Base-by-base conservation (phyloP, 805 yeast genomes). In the Ogataea trehaloabstinens region DNA sequence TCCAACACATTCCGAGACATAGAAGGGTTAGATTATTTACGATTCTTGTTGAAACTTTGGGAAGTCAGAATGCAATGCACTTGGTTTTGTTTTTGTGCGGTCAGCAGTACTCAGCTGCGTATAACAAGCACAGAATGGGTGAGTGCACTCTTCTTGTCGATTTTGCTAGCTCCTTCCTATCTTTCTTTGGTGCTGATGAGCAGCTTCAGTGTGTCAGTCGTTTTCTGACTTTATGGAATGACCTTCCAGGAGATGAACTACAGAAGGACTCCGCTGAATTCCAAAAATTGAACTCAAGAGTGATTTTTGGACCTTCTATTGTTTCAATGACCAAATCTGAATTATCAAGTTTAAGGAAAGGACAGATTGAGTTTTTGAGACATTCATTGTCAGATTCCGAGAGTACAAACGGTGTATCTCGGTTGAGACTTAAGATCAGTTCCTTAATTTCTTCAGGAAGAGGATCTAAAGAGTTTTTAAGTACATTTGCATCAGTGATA, bases 1-100 rank as follows among this genome's bases (percentile, higher is more conserved):
- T 93, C 64, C 80, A 82, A 39, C 98, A 93, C 58, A 90, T 93
- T 48, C 99, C 99, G 45, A 80, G 96, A 58, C 99, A 93, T 60
- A 85, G 99, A 64, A 77, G 99, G 53, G 95, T 87, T 28, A 82
- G 80, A 55, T 66, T 93, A 38, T 93, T 86, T 53, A 74, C 85
- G 2, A 82, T 95, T 1, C 71, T 93, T 47, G 79, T 89, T 12
- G 72, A 72, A 49, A 85, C 96, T 2, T 67, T 93, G 45, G 90
- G 91, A 17, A 67, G 83, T 32, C 68, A 71, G 6, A 64, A 70
- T 34, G 77, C 95, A 2, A 70, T 90, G 45, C 86, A 85, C 50
- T 70, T 83, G 35, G 74, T 91, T 33, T 60, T 91, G 46, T 82
- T 86, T 52, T 70, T 93, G 51, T 74, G 91, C 53, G 91, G 95